A percentile compares a stretch with the other conserved stretches of the same genome.
These are phyloP conservation scores for Podaxis rugospora DNA, from an alignment of 768 basidiomycete genomes.

Conservation along the genomic window DNA sequence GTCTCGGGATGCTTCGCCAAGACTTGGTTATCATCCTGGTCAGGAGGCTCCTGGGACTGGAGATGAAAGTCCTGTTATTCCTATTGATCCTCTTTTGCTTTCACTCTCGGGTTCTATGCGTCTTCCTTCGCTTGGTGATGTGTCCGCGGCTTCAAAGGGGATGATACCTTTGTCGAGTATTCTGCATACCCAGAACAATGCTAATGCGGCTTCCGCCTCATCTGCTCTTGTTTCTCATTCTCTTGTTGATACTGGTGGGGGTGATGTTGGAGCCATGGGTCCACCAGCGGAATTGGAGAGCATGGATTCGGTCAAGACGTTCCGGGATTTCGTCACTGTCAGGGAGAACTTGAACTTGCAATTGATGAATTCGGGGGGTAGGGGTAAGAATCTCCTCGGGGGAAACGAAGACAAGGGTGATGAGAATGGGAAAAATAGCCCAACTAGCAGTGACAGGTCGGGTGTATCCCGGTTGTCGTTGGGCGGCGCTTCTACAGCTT, in stretches of 20 bases:
- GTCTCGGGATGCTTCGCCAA: background rate
- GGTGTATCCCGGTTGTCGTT: constrained; percentile 6
- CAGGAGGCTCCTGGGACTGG: background rate
- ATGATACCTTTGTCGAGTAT: background rate
- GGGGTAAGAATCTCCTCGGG: background rate
- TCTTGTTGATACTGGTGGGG: background rate
- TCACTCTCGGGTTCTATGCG: constrained; percentile 6
- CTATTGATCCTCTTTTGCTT: constrained; percentile 9
- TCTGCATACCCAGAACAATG: background rate
- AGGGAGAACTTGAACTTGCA: background rate
- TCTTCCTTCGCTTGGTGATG: background rate
- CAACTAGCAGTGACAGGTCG: constrained; percentile 9
- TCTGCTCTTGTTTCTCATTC: background rate
- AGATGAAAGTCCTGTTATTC: background rate
- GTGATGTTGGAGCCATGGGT: background rate
- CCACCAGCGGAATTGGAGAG: background rate
- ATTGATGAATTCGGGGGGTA: background rate
- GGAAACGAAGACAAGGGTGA: background rate
- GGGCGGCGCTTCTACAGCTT: background rate
- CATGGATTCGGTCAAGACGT: constrained; percentile 1
- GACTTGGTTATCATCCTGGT: background rate
- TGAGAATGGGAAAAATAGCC: constrained; percentile 4
- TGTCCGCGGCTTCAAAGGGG: background rate
- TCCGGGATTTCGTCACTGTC: background rate
- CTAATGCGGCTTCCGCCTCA: background rate